These are phyloP conservation scores for Carex kokanica DNA, from an alignment of 176 grass and related monocot genomes.

Conservation along the genomic window DNA sequence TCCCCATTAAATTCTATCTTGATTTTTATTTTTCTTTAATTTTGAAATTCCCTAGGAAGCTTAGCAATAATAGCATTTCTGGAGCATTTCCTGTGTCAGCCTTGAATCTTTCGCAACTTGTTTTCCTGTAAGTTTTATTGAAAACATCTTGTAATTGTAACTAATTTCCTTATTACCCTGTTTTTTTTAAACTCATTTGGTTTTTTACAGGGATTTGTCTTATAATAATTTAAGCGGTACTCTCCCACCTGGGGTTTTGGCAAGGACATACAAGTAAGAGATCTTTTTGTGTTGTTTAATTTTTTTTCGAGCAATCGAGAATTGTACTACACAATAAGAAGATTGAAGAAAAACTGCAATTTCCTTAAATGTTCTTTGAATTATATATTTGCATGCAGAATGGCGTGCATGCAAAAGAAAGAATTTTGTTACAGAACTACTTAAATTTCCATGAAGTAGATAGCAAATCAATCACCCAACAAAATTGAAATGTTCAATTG, in stretches of 20 bases:
- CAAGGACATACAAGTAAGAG: conserved; percentile 82
- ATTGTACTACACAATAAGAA: not conserved
- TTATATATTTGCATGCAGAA: not conserved
- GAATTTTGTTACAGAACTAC: not conserved
- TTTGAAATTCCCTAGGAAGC: conserved; percentile 55
- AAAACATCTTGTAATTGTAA: not conserved
- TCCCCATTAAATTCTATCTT: not conserved
- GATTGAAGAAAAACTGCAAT: not conserved
- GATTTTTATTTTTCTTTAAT: conserved; percentile 8
- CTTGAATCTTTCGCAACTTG: conserved; percentile 51
- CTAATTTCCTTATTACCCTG: not conserved
- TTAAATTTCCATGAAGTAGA: not conserved
- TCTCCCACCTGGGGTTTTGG: conserved; percentile 47
- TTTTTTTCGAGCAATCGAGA: not conserved
- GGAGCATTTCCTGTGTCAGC: conserved; percentile 70
- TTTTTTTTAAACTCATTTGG: not conserved
- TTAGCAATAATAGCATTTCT: conserved; percentile 82
- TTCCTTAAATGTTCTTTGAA: not conserved
- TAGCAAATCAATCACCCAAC: not conserved
- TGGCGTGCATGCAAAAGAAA: not conserved
- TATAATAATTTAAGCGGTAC: conserved; percentile 87
- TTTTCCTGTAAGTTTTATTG: conserved; percentile 71
- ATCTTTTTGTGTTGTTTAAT: not conserved
- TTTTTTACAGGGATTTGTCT: conserved; percentile 71
- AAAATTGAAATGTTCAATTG: not conserved